phyloP scores from a whole-genome alignment of 768 basidiomycete species.

The Podaxis carcinomalis region DNA sequence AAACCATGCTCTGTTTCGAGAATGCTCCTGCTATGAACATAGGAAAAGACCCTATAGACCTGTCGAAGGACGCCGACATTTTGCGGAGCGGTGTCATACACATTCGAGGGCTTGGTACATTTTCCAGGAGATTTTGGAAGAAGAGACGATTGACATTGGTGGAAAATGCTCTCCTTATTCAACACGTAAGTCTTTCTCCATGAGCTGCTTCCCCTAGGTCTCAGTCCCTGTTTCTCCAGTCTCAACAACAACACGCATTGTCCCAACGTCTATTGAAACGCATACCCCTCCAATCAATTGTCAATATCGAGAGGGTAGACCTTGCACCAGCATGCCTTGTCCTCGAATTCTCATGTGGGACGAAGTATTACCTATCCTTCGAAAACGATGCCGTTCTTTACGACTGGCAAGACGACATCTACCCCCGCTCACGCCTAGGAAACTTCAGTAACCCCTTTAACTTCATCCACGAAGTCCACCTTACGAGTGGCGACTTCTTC shows the following conservation, averaged over 20 bases:
- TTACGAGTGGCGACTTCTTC: constrained; percentile 15
- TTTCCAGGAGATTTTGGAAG: constrained; percentile 10
- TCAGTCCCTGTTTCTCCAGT: neutral
- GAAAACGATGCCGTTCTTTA: constrained; percentile 36
- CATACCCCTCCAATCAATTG: constrained; percentile 30
- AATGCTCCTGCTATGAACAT: constrained; percentile 9
- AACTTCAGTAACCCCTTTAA: constrained; percentile 29
- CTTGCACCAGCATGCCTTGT: constrained; percentile 31
- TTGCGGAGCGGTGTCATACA: neutral
- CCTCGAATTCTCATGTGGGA: constrained; percentile 26
- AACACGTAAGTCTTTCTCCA: constrained; percentile 3
- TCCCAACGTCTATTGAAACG: constrained; percentile 12
- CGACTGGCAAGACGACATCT: constrained; percentile 44
- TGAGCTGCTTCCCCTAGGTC: neutral
- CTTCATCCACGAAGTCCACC: constrained; percentile 37
- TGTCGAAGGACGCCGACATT: constrained; percentile 10
- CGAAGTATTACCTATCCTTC: constrained; percentile 32
- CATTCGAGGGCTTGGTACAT: constrained; percentile 3
- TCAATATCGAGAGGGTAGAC: constrained; percentile 35
- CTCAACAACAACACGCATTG: neutral
- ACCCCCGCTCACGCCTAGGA: constrained; percentile 33
- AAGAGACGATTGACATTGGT: constrained; percentile 7
- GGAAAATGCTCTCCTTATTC: constrained; percentile 11
- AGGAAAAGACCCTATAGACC: constrained; percentile 8
- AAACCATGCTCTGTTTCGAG: constrained; percentile 8